Percentiles rank a stretch among this genome's conserved stretches.
Evolutionary conservation across 306 rosid genomes (phyloP).

Genomic region (Hylodesmum podocarpum): DNA sequence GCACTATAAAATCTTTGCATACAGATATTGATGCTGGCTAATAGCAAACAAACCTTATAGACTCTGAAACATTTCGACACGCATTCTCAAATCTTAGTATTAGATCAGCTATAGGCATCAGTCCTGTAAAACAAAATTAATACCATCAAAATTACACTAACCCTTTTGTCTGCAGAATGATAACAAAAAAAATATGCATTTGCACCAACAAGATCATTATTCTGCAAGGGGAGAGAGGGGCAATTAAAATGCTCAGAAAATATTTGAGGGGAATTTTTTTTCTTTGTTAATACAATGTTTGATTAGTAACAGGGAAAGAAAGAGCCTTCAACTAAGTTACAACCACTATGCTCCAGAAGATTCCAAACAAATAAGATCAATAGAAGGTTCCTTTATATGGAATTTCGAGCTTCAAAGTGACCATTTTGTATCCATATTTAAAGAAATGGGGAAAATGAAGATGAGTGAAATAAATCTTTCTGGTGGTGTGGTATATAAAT

Average conservation of each 20-base stretch:
- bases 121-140: conserved; percentile 48
- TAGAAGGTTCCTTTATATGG: neutral
- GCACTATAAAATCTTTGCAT: neutral
- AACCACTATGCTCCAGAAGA: conserved; percentile 17
- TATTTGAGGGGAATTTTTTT: neutral
- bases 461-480: neutral
- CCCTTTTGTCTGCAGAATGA: neutral
- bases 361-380: conserved; percentile 6
- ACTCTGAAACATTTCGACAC: conserved; percentile 79
- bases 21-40: conserved; percentile 1
- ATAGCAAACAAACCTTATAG: conserved; percentile 61
- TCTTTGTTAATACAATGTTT: neutral
- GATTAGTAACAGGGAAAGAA: neutral
- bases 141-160: neutral
- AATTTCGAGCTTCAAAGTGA: conserved; percentile 24
- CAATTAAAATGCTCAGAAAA: conserved; percentile 22
- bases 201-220: neutral
- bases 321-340: neutral
- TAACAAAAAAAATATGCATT: neutral
- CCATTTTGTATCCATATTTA: neutral
- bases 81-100: conserved; percentile 69
- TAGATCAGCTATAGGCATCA: conserved; percentile 80
- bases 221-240: neutral
- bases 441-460: conserved; percentile 13
- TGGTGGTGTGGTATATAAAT: conserved; percentile 8